phyloP scores from a whole-genome alignment of 2,329 filamentous ascomycete genomes.

The Hypoxylon sp. region DNA sequence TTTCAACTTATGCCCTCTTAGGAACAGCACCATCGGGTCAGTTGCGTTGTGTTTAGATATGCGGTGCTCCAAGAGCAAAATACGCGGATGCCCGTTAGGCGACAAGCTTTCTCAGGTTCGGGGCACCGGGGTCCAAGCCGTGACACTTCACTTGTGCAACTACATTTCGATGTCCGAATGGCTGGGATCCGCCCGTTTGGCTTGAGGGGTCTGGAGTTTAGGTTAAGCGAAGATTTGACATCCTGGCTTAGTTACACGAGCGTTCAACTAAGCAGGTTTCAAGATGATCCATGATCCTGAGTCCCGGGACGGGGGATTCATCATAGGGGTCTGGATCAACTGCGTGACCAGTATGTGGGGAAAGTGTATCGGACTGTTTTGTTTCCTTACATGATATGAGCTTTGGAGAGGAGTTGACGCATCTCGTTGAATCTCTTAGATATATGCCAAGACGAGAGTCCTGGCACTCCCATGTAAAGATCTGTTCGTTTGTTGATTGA shows the following conservation, averaged over 20 bases:
- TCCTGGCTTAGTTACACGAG: slow-evolving; percentile 26
- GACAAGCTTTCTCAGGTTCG: slow-evolving; percentile 33
- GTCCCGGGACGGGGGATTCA: slow-evolving; percentile 24
- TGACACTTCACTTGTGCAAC: slow-evolving; percentile 31
- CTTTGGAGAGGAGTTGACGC: slow-evolving; percentile 3
- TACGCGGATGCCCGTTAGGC: slow-evolving; percentile 29
- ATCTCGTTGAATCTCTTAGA: not conserved
- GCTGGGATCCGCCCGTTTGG: slow-evolving; percentile 29
- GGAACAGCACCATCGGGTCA: slow-evolving; percentile 26
- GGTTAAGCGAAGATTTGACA: slow-evolving; percentile 10
- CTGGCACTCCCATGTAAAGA: slow-evolving; percentile 1
- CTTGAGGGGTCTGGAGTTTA: slow-evolving; percentile 13
- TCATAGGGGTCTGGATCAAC: slow-evolving; percentile 20
- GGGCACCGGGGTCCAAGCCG: slow-evolving; percentile 28
- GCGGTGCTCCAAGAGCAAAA: slow-evolving; percentile 23
- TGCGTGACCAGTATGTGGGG: slow-evolving; percentile 19
- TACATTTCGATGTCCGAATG: slow-evolving; percentile 32
- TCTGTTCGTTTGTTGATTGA: slow-evolving; percentile 23
- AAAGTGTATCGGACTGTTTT: slow-evolving; percentile 8
- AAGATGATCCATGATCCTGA: slow-evolving; percentile 33
- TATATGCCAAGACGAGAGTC: not conserved
- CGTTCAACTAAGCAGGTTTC: slow-evolving; percentile 22
- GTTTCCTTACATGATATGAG: slow-evolving; percentile 9
- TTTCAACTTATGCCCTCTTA: not conserved
- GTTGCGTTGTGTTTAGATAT: slow-evolving; percentile 25